Base-by-base conservation (phyloP, 306 rosid genomes). In the Cyamopsis tetragonoloba region DNA sequence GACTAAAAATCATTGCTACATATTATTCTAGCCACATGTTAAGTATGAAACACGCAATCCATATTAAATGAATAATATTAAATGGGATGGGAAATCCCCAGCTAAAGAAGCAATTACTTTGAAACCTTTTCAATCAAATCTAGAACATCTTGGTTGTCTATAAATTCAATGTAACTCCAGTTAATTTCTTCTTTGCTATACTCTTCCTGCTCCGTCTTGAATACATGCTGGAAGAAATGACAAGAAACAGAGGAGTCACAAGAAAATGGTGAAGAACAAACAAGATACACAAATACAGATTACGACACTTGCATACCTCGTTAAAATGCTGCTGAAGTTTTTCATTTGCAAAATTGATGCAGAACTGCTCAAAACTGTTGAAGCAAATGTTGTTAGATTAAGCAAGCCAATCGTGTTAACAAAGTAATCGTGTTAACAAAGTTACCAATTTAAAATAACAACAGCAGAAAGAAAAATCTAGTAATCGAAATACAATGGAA, bases 181-280 rank as follows among this genome's bases (percentile, higher is more conserved):
- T 91, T 83, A 48, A 91, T 91, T 80, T 84, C 87, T 80, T 91
- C 97, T 81, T 77, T 91, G 75, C 89, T 83, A 77, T 91, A 91
- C 64, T 91, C 97, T 39, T 91, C 95, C 83, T 91, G 95, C 84
- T 91, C 95, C 97, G 88, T 91, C 83, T 91, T 91, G 84, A 91
- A 91, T 27, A 91, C 97, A 77, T 91, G 97, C 97, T 91, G 88
- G 62, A 80, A 74, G 27, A 71, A 74, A 64, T 28, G 28, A 22
- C 48, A 6, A 5, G 53, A 54, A 2, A 60, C 6, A 60, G n/a
- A 58, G 10, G 35, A 72, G 61, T 26, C 32, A 66, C 23, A 20
- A 43, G 39, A 78, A 11, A 19, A 27, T 8, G 15, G 1, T 5
- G 13, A 27, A n/a, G n/a, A n/a, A n/a, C 7, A 56, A 44, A 48